phyloP scores from a whole-genome alignment of 1,284 basidiomycete genomes.

The Trichosporon ovoides region DNA sequence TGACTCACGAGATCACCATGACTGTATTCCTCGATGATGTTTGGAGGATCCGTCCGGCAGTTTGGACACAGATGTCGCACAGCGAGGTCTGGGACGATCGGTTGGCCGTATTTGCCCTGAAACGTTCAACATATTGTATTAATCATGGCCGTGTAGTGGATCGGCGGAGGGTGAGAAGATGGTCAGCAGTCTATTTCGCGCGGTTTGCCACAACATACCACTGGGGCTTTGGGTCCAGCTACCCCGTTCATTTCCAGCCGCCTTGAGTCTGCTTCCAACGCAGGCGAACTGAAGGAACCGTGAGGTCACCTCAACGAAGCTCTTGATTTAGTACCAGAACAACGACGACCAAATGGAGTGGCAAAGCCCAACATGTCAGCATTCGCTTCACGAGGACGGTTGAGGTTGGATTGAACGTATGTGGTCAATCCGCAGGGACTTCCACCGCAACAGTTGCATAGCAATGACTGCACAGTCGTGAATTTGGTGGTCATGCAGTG shows the following conservation, averaged over 20 bases:
- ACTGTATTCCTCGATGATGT: conserved; percentile 95
- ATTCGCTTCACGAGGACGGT: no score
- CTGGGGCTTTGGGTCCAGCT: conserved; percentile 35
- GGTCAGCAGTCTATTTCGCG: not conserved
- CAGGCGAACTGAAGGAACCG: not conserved
- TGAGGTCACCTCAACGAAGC: not conserved
- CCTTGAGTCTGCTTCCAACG: not conserved
- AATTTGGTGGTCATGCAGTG: not conserved
- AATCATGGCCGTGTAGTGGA: no score
- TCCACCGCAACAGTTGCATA: not conserved
- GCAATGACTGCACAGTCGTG: not conserved
- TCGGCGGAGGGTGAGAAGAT: not conserved
- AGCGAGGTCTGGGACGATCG: conserved; percentile 58
- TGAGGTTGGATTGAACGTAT: no score
- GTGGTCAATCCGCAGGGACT: no score
- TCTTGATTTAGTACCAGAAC: not conserved
- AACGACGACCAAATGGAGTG: not conserved
- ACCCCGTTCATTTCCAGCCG: conserved; percentile 23
- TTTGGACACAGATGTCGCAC: conserved; percentile 91
- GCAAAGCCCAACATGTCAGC: conserved; percentile 5
- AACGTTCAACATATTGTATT: no score
- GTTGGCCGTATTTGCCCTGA: conserved; percentile 55
- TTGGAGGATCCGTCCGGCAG: conserved; percentile 84
- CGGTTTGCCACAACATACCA: conserved; percentile 18
- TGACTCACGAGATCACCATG: conserved; percentile 81